Percentiles rank a stretch among this genome's conserved stretches.
Conservation (phyloP, 1,284 basidiomycete species). For the Cutaneotrichosporon mucoides region DNA sequence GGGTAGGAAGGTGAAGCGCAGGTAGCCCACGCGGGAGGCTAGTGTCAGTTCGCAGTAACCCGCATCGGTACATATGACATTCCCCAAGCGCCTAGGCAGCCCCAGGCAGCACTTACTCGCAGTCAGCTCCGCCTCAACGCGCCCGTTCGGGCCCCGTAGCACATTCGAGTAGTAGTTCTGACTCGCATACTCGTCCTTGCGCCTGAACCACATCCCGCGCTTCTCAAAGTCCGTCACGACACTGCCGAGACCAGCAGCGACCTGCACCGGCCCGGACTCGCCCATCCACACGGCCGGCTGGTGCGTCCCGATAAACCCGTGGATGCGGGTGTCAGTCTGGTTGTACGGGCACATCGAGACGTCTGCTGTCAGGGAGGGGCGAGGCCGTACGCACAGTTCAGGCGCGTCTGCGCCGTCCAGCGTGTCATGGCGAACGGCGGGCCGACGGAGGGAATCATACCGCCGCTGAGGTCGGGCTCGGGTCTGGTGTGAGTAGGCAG, state of each 20-base stretch:
- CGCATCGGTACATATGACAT: no score
- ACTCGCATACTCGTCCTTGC: slow-evolving; percentile 60
- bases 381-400: slow-evolving; percentile 29
- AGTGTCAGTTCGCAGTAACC: not conserved
- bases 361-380: slow-evolving; percentile 29
- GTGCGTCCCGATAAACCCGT: slow-evolving; percentile 67
- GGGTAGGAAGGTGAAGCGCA: slow-evolving; percentile 64
- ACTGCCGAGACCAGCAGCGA: slow-evolving; percentile 60
- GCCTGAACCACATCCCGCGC: slow-evolving; percentile 59
- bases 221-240: slow-evolving; percentile 58
- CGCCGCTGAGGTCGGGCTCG: slow-evolving; percentile 8
- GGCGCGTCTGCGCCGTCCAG: slow-evolving; percentile 54
- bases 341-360: slow-evolving; percentile 76
- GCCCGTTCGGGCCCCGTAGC: slow-evolving; percentile 56
- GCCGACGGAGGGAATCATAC: slow-evolving; percentile 51
- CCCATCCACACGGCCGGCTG: slow-evolving; percentile 89
- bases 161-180: slow-evolving; percentile 66
- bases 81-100: not conserved
- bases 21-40: slow-evolving; percentile 74
- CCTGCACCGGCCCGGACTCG: slow-evolving; percentile 63
- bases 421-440: slow-evolving; percentile 78
- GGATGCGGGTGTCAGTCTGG: slow-evolving; percentile 59
- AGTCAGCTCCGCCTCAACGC: slow-evolving; percentile 61
- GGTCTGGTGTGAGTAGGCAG: not conserved
- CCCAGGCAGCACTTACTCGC: slow-evolving; percentile 56